Base-by-base conservation (phyloP, 164 flowering plant species). In the Sextonia rubra region DNA sequence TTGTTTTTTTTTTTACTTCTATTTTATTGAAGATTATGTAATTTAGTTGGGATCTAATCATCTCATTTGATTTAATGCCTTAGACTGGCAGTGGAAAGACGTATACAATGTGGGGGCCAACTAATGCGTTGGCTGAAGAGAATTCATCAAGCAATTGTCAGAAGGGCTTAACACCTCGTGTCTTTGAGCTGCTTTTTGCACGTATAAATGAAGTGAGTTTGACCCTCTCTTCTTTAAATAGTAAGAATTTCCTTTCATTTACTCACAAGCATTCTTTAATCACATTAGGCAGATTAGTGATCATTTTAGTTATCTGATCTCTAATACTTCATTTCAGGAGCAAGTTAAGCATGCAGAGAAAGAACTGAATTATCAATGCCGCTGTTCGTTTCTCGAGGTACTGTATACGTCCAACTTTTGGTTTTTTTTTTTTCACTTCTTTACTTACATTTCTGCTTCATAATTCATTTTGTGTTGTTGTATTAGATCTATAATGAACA, bases 1-100 rank as follows among this genome's bases (percentile, higher is more conserved):
- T 65, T 47, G n/a, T n/a, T 23, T 63, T 52, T 70, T 29, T 56
- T 37, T 3, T 37, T 30, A 7, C 11, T 64, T 15, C 17, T 27
- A 17, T 30, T 64, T 29, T 18, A 14, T 29, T 27, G 65, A 64
- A 27, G 5, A 12, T 9, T 15, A 12, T 52, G 58, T 52, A 52
- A 52, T 52, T 5, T 27, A 64, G 15, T 71, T 73, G 67, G 27
- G 69, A 25, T 12, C 11, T 30, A 12, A 66, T 24, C 11, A n/a
- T 67, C 22, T 61, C 18, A 56, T 66, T 25, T 66, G n/a, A 66
- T 68, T 30, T 70, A 64, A 62, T 73, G 64, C 14, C 64, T 74
- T 63, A 93, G 99, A 95, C 99, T 25, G 98, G 99, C 12, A 96
- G 98, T 60, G 99, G 99, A 49, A 96, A 96, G 80, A 96, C 99